Base-by-base conservation (phyloP, 371 early-diverging fungal species). In the Coemansia sp. region DNA sequence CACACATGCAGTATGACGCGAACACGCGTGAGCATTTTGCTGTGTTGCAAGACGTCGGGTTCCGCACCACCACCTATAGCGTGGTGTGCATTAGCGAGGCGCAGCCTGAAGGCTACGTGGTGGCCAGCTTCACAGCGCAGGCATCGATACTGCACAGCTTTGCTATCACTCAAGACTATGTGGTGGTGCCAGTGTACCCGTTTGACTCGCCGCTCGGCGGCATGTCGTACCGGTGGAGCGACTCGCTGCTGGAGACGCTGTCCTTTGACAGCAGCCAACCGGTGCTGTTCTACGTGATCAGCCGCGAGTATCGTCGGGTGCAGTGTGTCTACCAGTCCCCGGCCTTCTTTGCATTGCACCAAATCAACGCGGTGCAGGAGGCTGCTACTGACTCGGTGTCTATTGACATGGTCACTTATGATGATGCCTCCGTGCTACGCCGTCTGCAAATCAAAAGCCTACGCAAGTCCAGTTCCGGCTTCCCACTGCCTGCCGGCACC, bases 331-430 rank as follows among this genome's bases (percentile, higher is more conserved):
- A 88, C 67, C 81, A 82, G 39, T 74, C 89, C 0, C 84, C 83
- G 4, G 57, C 62, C 14, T 68, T 65, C 41, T 77, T 55, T 77
- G 84, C 85, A 30, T 81, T 90, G 72, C 87, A 89, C 63, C 87
- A 88, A 59, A 81, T 88, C 55, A 90, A 90, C 60, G 91, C 91
- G 0, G 87, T 82, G 64, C 90, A 90, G 57, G 90, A 88, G 57
- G 77, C 79, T 0, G 82, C 80, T 1, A 56, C 68, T 1, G 88
- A 85, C 59, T 83, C 83, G 57, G 75, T 88, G 5, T 71, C 81
- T 32, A 68, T 89, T n/a, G 90, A 90, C 65, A 81, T 88, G 64
- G 79, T 84, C 1, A 77, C 84, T 43, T 90, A 90, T 52, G 68
- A 77, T 2, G 85, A 89, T 58, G 87, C 85, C 38, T 74, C 79